Conservation (phyloP, 805 yeast species). For the Hanseniaspora clermontiae region DNA sequence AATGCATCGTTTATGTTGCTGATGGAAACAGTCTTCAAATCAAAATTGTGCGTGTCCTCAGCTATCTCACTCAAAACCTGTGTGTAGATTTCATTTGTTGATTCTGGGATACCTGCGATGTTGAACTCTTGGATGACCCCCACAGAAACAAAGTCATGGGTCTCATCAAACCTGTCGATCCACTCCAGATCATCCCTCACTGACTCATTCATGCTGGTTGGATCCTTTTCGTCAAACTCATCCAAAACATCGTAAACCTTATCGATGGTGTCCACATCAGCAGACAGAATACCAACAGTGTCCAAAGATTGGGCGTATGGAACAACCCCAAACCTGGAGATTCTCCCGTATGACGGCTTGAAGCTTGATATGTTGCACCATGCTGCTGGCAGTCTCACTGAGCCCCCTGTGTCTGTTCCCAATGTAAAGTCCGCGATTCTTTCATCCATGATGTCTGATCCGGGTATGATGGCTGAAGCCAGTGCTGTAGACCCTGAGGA, state of each 20-base stretch:
- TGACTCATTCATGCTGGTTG: constrained; percentile 44
- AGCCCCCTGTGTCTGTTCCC: constrained; percentile 97
- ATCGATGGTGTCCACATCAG: constrained; percentile 33
- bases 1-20: constrained; percentile 56
- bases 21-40: constrained; percentile 50
- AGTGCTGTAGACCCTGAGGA: constrained; percentile 95
- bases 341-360: constrained; percentile 86
- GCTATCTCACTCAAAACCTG: constrained; percentile 34
- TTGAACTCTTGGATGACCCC: constrained; percentile 67
- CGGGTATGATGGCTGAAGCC: constrained; percentile 48
- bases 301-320: constrained; percentile 91
- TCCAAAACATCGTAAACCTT: constrained; percentile 47
- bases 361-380: constrained; percentile 75
- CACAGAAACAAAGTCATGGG: constrained; percentile 30
- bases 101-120: constrained; percentile 40
- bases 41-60: constrained; percentile 28
- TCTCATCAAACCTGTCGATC: constrained; percentile 14
- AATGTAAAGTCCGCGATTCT: constrained; percentile 45
- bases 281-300: constrained; percentile 75
- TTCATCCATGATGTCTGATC: constrained; percentile 74
- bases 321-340: constrained; percentile 84
- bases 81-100: constrained; percentile 38
- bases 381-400: constrained; percentile 83
- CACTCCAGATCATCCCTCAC: constrained; percentile 24
- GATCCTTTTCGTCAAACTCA: constrained; percentile 58